Evolutionary conservation across 495 filamentous ascomycete genomes (phyloP), one percentile per base, ranked within the genome.

Genomic region (Aspergillus hancockii): DNA sequence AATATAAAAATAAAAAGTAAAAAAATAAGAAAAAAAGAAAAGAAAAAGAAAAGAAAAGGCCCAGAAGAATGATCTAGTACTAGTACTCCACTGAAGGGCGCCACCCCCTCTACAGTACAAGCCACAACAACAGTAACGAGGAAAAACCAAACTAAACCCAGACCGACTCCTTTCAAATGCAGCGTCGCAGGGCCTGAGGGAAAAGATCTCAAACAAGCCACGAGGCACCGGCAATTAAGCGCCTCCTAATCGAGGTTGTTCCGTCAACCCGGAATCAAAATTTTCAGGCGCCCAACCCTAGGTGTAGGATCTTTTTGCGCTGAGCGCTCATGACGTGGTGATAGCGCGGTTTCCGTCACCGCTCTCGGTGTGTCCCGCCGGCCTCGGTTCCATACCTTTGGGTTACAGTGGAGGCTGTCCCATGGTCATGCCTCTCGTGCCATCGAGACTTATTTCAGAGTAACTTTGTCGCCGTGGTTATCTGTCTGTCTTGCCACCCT

Each of bases 201-300:
- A 16, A 16, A 41, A 14, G 38, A 41, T 41, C 14, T 41, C 16
- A 14, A 14, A 41, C 5, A 14, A 14, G 14, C 52, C 58, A 55
- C 36, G 45, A 52, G 58, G 43, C n/a, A n/a, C 45, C 38, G 38
- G 38, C 38, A 41, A 41, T n/a, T 41, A n/a, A 41, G 14, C 9
- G 3, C 10, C 38, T 36, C 34, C 34, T 9, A 36, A 36, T 36
- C 8, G 34, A 36, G 49, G 16, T 43, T 52, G 52, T 36, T 52
- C 58, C 52, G 52, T 55, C 52, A 50, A 52, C 52, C 43, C 41
- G 52, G 52, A 34, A 59, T 49, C 57, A 54, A 59, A 59, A 32
- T 54, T 46, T 45, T 31, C n/a, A n/a, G n/a, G n/a, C n/a, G n/a
- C n/a, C n/a, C n/a, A n/a, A n/a, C n/a, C n/a, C n/a, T n/a, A n/a